These are phyloP conservation scores for Lactarius indigo DNA, from an alignment of 768 basidiomycete species.

Conservation along the genomic window DNA sequence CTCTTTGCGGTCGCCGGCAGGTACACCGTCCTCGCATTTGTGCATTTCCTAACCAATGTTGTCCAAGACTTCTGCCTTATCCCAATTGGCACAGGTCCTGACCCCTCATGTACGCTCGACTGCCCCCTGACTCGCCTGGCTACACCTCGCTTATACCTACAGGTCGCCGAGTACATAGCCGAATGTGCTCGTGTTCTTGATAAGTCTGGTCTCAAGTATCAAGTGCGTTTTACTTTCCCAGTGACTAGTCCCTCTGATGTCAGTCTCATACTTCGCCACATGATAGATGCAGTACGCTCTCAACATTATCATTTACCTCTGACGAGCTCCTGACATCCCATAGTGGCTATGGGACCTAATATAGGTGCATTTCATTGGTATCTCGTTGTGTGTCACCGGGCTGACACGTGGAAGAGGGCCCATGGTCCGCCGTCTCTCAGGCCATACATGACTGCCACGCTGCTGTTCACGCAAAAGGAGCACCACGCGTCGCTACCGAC, in stretches of 20 bases:
- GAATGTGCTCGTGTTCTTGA: slow-evolving; percentile 81
- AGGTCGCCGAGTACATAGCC: slow-evolving; percentile 77
- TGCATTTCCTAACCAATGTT: not conserved
- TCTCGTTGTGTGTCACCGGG: not conserved
- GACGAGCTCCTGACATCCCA: not conserved
- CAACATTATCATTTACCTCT: not conserved
- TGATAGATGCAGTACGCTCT: slow-evolving; percentile 63
- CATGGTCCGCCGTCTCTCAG: slow-evolving; percentile 78
- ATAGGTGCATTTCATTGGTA: slow-evolving; percentile 45
- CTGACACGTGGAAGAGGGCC: slow-evolving; percentile 52
- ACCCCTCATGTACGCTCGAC: slow-evolving; percentile 55
- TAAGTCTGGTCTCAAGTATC: slow-evolving; percentile 77
- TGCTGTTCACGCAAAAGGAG: slow-evolving; percentile 76
- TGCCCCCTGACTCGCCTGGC: not conserved
- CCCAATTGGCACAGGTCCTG: slow-evolving; percentile 68
- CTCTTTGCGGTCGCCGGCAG: slow-evolving; percentile 78
- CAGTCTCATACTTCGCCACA: not conserved
- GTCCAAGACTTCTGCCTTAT: slow-evolving; percentile 82
- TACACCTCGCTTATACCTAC: slow-evolving; percentile 13
- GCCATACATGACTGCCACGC: slow-evolving; percentile 91
- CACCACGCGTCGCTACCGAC: slow-evolving; percentile 81
- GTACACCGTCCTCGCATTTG: not conserved
- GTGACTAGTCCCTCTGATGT: not conserved
- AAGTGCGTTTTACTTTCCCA: slow-evolving; percentile 43
- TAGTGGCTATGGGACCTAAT: slow-evolving; percentile 93